phyloP scores from a whole-genome alignment of 73 alveolate species.

The Paramecium octaurelia region DNA sequence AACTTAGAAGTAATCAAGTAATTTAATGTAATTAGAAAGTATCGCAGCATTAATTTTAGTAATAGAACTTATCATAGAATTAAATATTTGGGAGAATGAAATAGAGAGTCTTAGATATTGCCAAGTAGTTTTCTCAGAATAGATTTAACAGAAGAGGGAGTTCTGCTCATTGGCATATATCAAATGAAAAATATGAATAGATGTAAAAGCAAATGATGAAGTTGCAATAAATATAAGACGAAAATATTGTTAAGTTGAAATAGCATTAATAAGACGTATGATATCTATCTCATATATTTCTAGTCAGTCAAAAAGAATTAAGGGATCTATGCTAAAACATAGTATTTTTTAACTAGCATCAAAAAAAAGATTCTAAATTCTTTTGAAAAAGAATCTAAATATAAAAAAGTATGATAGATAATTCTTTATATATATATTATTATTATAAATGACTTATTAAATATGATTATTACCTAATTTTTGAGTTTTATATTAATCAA shows the following conservation, averaged over 20 bases:
- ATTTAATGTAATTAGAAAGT: not conserved
- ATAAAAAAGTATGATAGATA: not conserved
- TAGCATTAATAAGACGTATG: not conserved
- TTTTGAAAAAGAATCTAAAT: not conserved
- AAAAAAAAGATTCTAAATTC: not conserved
- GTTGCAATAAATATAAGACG: not conserved
- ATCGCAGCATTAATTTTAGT: not conserved
- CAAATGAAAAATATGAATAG: not conserved
- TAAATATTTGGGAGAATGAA: not conserved
- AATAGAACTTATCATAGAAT: not conserved
- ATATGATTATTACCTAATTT: no score
- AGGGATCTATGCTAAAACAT: not conserved
- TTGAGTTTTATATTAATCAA: no score
- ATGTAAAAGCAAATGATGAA: not conserved
- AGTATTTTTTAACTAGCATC: not conserved
- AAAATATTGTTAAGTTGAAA: not conserved
- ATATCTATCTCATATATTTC: not conserved
- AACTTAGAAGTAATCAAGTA: not conserved
- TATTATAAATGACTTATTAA: not conserved
- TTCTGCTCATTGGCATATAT: not conserved
- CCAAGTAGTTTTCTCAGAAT: not conserved
- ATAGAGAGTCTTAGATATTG: not conserved
- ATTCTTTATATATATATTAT: not conserved
- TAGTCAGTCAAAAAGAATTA: not conserved
- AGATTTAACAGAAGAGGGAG: not conserved